Evolutionary conservation across 148 eudicot species (phyloP), one percentile per base, ranked within the genome.

Genomic region (Cornus florida): DNA sequence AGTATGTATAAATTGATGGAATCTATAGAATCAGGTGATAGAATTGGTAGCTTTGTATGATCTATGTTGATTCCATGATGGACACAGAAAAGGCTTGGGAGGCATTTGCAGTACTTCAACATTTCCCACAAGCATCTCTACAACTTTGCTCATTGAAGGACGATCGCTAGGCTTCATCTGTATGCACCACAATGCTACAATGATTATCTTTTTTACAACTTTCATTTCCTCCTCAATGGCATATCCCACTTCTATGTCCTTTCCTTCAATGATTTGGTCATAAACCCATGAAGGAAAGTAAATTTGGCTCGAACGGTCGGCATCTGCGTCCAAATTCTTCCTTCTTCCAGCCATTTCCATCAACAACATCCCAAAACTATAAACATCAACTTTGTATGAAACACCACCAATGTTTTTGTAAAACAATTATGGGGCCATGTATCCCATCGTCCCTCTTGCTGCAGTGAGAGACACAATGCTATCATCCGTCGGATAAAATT

Each of bases 401-500:
- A 74, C 5, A 8, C 76, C 76, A 0, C 48, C 67, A 0, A 73
- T 53, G 13, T 73, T 73, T 73, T 73, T 73, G 7, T 73, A 53
- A 10, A 53, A 50, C 24, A 74, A 59, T 31, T 74, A 50, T 0
- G 68, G 76, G 4, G 76, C 68, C 67, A 74, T 74, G 10, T 74
- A 74, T 0, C 76, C 76, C 28, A 74, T 16, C 12, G 68, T 74
- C 57, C 76, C 76, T 57, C 50, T 74, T 60, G 67, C 67, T 11
- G 76, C 53, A 56, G 76, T 71, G 9, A 79, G 4, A 5, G 71
- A 9, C 65, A 9, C 65, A 65, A 32, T 62, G 23, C 76, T 79
- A 7, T 79, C 71, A 65, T 79, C 60, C 28, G 70, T 38, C 10
- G 76, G 41, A 35, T 70, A 76, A 31, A 70, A 71, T 64, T 75